Evolutionary conservation across 305 asterid genomes (phyloP), one percentile per base, ranked within the genome.

Genomic region (Solanum chacoense): DNA sequence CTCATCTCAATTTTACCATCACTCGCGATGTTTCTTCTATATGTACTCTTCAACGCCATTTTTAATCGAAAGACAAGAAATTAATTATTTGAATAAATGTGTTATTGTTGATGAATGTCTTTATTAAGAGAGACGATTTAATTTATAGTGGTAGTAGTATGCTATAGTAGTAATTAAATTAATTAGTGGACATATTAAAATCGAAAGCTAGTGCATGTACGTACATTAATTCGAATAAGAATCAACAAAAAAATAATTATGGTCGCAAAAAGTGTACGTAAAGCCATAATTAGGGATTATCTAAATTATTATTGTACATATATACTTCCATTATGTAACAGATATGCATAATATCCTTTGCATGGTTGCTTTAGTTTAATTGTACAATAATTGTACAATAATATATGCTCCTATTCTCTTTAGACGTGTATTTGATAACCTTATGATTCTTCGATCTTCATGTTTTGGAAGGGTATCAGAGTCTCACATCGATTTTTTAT

Each of bases 1-100:
- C 14, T 90, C 92, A 90, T 89, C 3, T 87, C 88, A 1, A 79
- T 2, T 63, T 88, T 88, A 2, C 91, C 92, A 63, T 90, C 89
- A 10, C 67, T 37, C 3, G 74, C 35, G 4, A 55, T 2, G 26
- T n/a, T 81, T 16, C 89, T 81, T 10, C 31, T 22, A 7, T 59
- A 24, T 5, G 36, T 34, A 50, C 8, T 89, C 71, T 8, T 89
- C 67, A 89, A 67, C 3, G 65, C 91, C 91, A 89, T 89, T 26
- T 35, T 10, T 16, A 31, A 14, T 40, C 0, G 37, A 40, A 28
- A 0, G 1, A 14, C 84, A 76, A 76, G 1, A 16, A 32, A 32
- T 4, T 20, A 2, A 34, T 16, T 31, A 16, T 31, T 0, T 0
- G 26, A 73, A 14, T 29, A 18, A 31, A 73, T 73, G 22, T 29